phyloP scores from a whole-genome alignment of 2,329 filamentous ascomycete species.

The Monilinia laxa region DNA sequence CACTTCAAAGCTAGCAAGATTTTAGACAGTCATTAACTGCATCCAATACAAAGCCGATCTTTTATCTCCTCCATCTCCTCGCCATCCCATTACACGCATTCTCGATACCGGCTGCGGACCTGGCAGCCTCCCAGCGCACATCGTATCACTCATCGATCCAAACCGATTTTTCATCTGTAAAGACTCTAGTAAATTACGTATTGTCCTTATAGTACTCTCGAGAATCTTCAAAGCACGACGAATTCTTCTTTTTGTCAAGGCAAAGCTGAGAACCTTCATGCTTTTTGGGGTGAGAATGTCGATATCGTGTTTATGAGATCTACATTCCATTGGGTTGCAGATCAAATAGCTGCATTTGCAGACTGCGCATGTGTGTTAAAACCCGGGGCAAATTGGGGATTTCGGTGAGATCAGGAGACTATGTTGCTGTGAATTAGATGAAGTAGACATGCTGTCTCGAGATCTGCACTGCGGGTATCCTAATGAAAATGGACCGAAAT shows the following conservation, averaged over 20 bases:
- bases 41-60: conserved; percentile 23
- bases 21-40: conserved; percentile 24
- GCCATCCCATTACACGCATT: conserved; percentile 24
- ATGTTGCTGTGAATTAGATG: conserved; percentile 24
- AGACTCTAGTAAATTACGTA: conserved; percentile 25
- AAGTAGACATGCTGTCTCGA: conserved; percentile 24
- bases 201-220: conserved; percentile 22
- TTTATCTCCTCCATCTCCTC: conserved; percentile 22
- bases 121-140: conserved; percentile 37
- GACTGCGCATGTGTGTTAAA: conserved; percentile 26
- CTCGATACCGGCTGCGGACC: conserved; percentile 43
- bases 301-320: conserved; percentile 26
- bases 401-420: conserved; percentile 27
- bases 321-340: conserved; percentile 25
- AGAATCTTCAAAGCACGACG: not conserved
- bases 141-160: conserved; percentile 14
- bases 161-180: conserved; percentile 20
- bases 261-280: conserved; percentile 23
- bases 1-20: conserved; percentile 24
- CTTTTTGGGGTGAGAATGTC: conserved; percentile 18
- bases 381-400: conserved; percentile 24
- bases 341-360: conserved; percentile 16
- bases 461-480: conserved; percentile 24
- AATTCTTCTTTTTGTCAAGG: conserved; percentile 23
- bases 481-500: conserved; percentile 10